These are phyloP conservation scores for Waltergamsia citrina DNA, from an alignment of 2,329 filamentous ascomycete species.

Conservation along the genomic window DNA sequence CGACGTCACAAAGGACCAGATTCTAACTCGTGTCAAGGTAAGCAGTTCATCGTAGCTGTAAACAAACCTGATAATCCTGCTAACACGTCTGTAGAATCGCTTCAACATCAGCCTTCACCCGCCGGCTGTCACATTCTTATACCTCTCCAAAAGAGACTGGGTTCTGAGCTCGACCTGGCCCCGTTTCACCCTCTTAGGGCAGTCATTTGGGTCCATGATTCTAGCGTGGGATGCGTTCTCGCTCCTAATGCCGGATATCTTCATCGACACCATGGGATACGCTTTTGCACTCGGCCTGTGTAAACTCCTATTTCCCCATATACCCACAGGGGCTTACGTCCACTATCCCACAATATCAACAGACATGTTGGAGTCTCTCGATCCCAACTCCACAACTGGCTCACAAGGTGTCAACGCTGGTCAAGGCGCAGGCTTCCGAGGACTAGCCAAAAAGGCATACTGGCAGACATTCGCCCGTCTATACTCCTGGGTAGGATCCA, in stretches of 20 bases:
- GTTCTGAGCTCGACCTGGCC: constrained; percentile 85
- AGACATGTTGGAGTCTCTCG: constrained; percentile 85
- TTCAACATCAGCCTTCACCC: constrained; percentile 90
- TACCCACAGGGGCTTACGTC: constrained; percentile 88
- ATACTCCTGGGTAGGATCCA: constrained; percentile 75
- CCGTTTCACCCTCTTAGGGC: constrained; percentile 86
- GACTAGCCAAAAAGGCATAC: constrained; percentile 67
- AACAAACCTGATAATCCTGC: neutral
- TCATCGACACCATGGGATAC: constrained; percentile 97
- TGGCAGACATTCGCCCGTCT: constrained; percentile 78
- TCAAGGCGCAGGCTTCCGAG: constrained; percentile 62
- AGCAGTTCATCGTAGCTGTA: constrained; percentile 8
- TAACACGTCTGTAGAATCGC: constrained; percentile 45
- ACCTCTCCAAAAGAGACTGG: constrained; percentile 79
- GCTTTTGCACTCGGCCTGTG: constrained; percentile 79
- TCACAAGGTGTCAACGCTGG: constrained; percentile 74
- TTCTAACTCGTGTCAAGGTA: constrained; percentile 69
- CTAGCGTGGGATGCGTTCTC: constrained; percentile 88
- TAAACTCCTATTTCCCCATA: constrained; percentile 68
- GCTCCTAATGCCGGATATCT: constrained; percentile 86
- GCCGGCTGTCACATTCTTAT: constrained; percentile 78
- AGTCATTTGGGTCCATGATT: constrained; percentile 80
- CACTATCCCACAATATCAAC: constrained; percentile 98
- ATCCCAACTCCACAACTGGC: constrained; percentile 49
- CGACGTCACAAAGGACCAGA: constrained; percentile 70